Conservation (phyloP, 108 stramenopile species). For the Nitzschia putrida region DNA sequence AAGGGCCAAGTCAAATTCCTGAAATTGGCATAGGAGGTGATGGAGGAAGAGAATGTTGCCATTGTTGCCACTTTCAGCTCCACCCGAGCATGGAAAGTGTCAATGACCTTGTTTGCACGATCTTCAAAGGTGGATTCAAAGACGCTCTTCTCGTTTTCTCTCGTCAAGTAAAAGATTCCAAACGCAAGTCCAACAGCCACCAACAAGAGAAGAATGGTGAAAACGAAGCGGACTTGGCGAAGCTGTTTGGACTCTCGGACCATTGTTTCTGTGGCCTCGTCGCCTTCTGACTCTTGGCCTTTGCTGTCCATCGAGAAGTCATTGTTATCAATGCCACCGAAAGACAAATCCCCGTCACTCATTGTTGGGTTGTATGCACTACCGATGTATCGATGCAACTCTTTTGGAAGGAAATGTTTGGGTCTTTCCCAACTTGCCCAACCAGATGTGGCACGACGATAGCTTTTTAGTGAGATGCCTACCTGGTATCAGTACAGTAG, state of each 20-base stretch:
- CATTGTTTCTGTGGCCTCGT: background rate
- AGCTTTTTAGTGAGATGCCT: too few relatives aligned
- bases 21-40: constrained; percentile 35
- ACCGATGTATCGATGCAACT: too few relatives aligned
- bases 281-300: constrained; percentile 1
- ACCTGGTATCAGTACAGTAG: too few relatives aligned
- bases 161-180: constrained; percentile 16
- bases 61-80: constrained; percentile 36
- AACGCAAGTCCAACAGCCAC: constrained; percentile 11
- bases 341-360: too few relatives aligned
- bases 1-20: constrained; percentile 46
- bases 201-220: background rate
- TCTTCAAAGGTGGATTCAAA: constrained; percentile 40
- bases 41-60: constrained; percentile 38
- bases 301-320: too few relatives aligned
- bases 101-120: constrained; percentile 42
- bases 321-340: too few relatives aligned
- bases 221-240: constrained; percentile 4
- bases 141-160: constrained; percentile 21
- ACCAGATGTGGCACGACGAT: too few relatives aligned
- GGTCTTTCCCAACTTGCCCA: too few relatives aligned
- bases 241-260: constrained; percentile 2
- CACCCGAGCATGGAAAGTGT: constrained; percentile 41
- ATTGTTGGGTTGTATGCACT: too few relatives aligned
- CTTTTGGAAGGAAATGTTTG: too few relatives aligned